Conservation (phyloP, 2,329 filamentous ascomycete genomes). For the Ascocoryne sarcoides region DNA sequence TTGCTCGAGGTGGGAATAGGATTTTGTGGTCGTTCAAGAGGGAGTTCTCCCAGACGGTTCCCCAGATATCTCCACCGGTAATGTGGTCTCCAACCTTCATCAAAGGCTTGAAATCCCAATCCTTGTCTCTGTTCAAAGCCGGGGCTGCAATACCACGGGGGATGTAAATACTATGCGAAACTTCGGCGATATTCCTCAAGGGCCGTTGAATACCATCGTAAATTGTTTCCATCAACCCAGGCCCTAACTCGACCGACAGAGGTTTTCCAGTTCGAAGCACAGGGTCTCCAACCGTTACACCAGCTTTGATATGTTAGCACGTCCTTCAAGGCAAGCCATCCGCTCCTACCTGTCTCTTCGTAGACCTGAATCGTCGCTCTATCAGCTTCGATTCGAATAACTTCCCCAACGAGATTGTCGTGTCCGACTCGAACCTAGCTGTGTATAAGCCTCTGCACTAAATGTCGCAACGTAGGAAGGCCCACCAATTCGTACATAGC, state of each 20-base stretch:
- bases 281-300: slow-evolving; percentile 91
- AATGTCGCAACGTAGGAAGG: slow-evolving; percentile 27
- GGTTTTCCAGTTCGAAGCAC: slow-evolving; percentile 88
- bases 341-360: slow-evolving; percentile 77
- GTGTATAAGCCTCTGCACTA: slow-evolving; percentile 30
- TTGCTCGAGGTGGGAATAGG: slow-evolving; percentile 78
- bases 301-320: slow-evolving; percentile 49
- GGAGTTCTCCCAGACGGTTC: slow-evolving; percentile 91
- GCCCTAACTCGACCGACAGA: slow-evolving; percentile 92
- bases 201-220: slow-evolving; percentile 99
- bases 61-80: slow-evolving; percentile 92
- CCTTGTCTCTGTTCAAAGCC: slow-evolving; percentile 80
- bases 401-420: slow-evolving; percentile 87
- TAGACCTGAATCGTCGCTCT: slow-evolving; percentile 98
- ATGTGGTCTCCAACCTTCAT: slow-evolving; percentile 96
- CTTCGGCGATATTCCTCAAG: slow-evolving; percentile 70
- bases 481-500: slow-evolving; percentile 93
- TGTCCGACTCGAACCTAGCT: slow-evolving; percentile 79
- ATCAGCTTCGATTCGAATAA: slow-evolving; percentile 94
- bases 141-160: slow-evolving; percentile 86
- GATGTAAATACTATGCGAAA: slow-evolving; percentile 88
- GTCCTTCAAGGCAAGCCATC: slow-evolving; percentile 4
- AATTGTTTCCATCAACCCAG: slow-evolving; percentile 96
- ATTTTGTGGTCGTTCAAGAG: slow-evolving; percentile 91
- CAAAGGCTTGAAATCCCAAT: slow-evolving; percentile 91